Base-by-base conservation (phyloP, 2,329 filamentous ascomycete genomes). In the Tolypocladium endophyticum region DNA sequence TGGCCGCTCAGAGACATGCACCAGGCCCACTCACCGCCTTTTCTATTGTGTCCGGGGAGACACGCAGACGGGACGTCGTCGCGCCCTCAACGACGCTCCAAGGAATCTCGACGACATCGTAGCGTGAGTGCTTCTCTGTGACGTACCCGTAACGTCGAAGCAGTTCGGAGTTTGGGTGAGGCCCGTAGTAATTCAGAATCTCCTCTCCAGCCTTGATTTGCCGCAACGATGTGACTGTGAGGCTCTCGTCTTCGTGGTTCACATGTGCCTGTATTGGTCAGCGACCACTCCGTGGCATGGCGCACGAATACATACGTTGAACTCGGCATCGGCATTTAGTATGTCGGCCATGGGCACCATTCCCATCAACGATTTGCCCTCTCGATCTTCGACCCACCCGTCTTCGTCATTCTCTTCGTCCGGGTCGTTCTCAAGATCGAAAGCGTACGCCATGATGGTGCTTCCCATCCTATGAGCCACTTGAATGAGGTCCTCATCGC, bases 301-400 rank as follows among this genome's bases (percentile, higher is more conserved):
- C 8, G 7, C 8, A 12, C 54, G 9, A 33, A 43, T 41, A 71
- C 79, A 66, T 66, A 88, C 88, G 65, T 96, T 96, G 72, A 94
- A 94, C 64, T 91, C 86, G 5, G 89, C 91, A 70, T 96, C 90
- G 0, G 92, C 90, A 67, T 96, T 96, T 38, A 97, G 79, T 68
- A 96, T 87, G 70, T 96, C 92, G 1, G 92, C 92, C 77, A 97
- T 83, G 1, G 92, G 91, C 0, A 96, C 88, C 90, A 96, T 94
- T 58, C 89, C 92, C 74, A 96, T 90, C 70, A 81, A 74, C 0
- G 77, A 75, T 63, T 78, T 78, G 11, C 77, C 78, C 3, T 86
- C 79, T 57, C 80, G 79, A 59, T 88, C 86, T 60, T 87, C 85
- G 1, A 87, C 79, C 77, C 87, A 88, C 52, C 83, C 85, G 30